Base-by-base conservation (phyloP, 2,329 filamentous ascomycete genomes). In the Microcyclospora pomicola region DNA sequence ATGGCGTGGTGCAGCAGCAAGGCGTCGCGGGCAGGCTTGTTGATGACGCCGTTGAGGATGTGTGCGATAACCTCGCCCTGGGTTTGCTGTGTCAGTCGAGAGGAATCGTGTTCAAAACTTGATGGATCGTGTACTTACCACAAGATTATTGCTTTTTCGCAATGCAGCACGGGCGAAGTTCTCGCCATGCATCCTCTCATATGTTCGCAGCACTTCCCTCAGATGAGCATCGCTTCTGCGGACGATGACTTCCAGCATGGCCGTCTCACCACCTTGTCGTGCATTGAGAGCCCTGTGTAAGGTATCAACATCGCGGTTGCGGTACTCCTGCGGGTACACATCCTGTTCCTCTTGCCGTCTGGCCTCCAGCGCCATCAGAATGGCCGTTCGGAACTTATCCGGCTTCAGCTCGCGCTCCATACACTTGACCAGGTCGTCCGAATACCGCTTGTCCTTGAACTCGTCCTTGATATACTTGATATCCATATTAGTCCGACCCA, bases 11-110 rank as follows among this genome's bases (percentile, higher is more conserved):
- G 79, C 2, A 98, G 69, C 2, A 96, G 77, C 29, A 95, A 72
- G 2, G 88, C 85, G 59, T 96, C 91, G 39, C 91, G 83, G 45
- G 93, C 85, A 5, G 91, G 87, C 42, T 82, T 82, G 65, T 96
- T 96, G 65, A 96, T 93, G 40, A 93, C 78, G 52, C 91, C 91
- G 63, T 96, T 95, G 54, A 98, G 79, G 50, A 96, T 84, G 61
- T 96, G 91, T 0, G 86, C 84, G 29, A 96, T 76, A 14, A 93
- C 77, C 65, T 98, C 91, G 46, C 91, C 91, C 87, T 95, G 49
- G 4, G 19, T 13, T 24, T 36, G 5, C 9, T n/a, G 30, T 31
- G 12, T 31, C 12, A n/a, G 30, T 31, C 9, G 5, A 9, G 30
- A 15, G 30, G 30, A 15, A 31, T 6, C 12, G 30, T n/a, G 6